phyloP scores from a whole-genome alignment of 2,329 filamentous ascomycete species.

The Neonectria ditissima region DNA sequence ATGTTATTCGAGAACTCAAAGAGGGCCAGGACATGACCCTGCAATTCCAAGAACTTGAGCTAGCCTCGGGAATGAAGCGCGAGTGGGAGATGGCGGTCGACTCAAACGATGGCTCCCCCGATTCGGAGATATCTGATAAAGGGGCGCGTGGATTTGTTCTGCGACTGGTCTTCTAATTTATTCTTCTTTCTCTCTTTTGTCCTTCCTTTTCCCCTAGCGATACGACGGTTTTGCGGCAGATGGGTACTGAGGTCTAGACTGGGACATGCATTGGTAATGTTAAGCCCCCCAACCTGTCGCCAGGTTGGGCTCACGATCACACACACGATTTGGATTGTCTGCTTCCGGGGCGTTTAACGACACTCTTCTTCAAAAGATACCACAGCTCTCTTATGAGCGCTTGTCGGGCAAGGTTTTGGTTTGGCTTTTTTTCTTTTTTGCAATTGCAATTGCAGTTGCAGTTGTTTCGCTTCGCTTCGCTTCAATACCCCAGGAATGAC shows the following conservation, averaged over 20 bases:
- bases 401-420: constrained; percentile 22
- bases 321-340: constrained; percentile 38
- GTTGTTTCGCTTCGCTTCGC: constrained; percentile 17
- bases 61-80: constrained; percentile 55
- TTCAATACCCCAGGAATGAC: constrained; percentile 31
- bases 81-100: constrained; percentile 75
- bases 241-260: constrained; percentile 40
- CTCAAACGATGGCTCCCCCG: constrained; percentile 48
- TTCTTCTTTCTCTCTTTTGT: constrained; percentile 9
- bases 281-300: constrained; percentile 39
- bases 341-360: constrained; percentile 41
- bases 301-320: constrained; percentile 42
- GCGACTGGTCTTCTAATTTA: constrained; percentile 59
- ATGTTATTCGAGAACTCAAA: constrained; percentile 82
- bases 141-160: constrained; percentile 55
- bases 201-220: neutral
- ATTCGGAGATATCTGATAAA: constrained; percentile 30
- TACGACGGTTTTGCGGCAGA: constrained; percentile 29
- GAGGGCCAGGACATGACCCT: constrained; percentile 94
- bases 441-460: too few relatives aligned
- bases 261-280: constrained; percentile 39
- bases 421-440: constrained; percentile 8
- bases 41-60: constrained; percentile 67
- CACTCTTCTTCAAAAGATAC: constrained; percentile 45
- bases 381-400: constrained; percentile 38